Base-by-base conservation (phyloP, 805 yeast species). In the Wickerhamiella siamensis region DNA sequence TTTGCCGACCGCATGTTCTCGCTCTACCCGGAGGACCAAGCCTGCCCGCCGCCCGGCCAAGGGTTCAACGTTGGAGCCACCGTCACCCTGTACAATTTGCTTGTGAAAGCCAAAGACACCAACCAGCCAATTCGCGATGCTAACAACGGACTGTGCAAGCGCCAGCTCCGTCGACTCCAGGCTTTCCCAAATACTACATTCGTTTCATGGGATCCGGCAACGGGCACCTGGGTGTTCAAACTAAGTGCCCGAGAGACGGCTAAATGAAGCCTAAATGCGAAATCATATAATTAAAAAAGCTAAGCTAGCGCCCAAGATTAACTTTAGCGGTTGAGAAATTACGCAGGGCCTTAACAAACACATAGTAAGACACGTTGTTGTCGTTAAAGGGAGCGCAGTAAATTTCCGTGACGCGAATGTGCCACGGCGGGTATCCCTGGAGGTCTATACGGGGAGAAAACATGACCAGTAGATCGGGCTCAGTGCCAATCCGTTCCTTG, bases 381-480 rank as follows among this genome's bases (percentile, higher is more conserved):
- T 70, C 75, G 59, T 86, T 86, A 58, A 83, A 95, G 2, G 80
- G 79, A 55, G 84, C 88, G 83, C 93, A 82, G 62, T 78, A 87
- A 54, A 91, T 75, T 57, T 91, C 98, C 5, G 86, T 74, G 41
- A 93, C 70, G 47, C 98, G 72, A 29, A 84, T 74, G 56, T 88
- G 97, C 98, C 98, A 91, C 22, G 98, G 98, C 17, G 97, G 97
- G 59, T 78, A 91, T 15, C 94, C 96, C 60, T 86, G 94, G 39
- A 91, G 69, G 57, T 86, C 94, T 48, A 91, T 66, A 10, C 70
- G 67, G n/a, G 96, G 94, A 17, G 84, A 84, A 58, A 88, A 91
- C 41, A 82, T 63, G 24, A 91, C 66, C 38, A 91, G 65, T 48
- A 91, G 69, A 57, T 91, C 98, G 0, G 98, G 97, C 58, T 91